These are phyloP conservation scores for Arthrocladium fulminans DNA, from an alignment of 2,329 filamentous ascomycete genomes.

Conservation along the genomic window DNA sequence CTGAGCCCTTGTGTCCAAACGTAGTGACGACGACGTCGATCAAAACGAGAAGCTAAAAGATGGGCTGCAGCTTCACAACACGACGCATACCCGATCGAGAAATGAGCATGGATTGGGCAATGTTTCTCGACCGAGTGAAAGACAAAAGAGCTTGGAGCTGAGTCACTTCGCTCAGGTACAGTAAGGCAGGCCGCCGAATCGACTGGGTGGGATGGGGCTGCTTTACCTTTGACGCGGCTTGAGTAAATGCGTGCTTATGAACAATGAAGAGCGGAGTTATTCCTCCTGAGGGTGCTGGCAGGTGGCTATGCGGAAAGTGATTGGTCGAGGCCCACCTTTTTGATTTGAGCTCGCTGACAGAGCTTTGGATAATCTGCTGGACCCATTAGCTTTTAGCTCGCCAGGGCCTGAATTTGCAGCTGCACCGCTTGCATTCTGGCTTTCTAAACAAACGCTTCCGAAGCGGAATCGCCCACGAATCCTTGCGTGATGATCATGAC, in stretches of 20 bases:
- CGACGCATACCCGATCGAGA: neutral
- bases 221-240: too few species aligned
- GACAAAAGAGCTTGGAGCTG: neutral
- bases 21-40: too few species aligned
- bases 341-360: slow-evolving; percentile 8
- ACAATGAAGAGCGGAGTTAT: neutral
- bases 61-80: neutral
- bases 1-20: too few species aligned
- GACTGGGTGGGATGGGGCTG: too few species aligned
- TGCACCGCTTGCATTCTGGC: neutral
- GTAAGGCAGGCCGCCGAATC: neutral
- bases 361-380: slow-evolving; percentile 4
- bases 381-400: neutral
- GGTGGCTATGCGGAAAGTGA: neutral
- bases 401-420: neutral
- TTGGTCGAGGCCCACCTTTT: neutral
- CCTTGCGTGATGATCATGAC: neutral
- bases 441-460: neutral
- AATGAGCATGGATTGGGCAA: neutral
- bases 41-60: too few species aligned
- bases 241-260: too few species aligned
- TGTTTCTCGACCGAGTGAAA: neutral
- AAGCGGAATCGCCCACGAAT: neutral
- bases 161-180: neutral
- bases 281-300: neutral